These are phyloP conservation scores for Aureobasidium sp. DNA, from an alignment of 2,329 filamentous ascomycete species.

Conservation along the genomic window DNA sequence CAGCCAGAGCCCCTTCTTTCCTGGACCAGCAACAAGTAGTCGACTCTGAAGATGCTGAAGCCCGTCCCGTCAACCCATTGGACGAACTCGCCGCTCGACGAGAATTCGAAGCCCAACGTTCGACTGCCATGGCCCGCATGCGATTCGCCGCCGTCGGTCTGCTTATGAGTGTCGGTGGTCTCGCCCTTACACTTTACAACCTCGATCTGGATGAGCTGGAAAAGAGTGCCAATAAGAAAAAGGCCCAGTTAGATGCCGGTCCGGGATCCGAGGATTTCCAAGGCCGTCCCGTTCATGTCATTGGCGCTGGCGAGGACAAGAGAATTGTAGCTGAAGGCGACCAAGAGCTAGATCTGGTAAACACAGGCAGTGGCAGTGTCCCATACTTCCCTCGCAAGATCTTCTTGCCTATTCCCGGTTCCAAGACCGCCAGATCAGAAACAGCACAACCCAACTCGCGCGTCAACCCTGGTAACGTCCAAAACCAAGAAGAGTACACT, in stretches of 20 bases:
- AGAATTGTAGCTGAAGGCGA: constrained; percentile 37
- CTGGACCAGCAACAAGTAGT: constrained; percentile 2
- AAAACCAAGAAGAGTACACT: constrained; percentile 62
- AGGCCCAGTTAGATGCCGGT: constrained; percentile 25
- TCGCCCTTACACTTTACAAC: constrained; percentile 24
- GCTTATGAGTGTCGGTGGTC: constrained; percentile 22
- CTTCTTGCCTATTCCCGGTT: constrained; percentile 44
- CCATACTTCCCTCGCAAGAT: constrained; percentile 70
- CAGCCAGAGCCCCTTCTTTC: constrained; percentile 11
- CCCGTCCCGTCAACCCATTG: constrained; percentile 14
- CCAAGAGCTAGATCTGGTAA: constrained; percentile 63
- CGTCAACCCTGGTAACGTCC: constrained; percentile 23
- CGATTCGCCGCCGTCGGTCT: constrained; percentile 29
- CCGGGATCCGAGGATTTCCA: constrained; percentile 34
- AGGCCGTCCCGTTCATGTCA: constrained; percentile 48
- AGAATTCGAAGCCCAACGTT: constrained; percentile 21
- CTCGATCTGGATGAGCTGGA: constrained; percentile 26
- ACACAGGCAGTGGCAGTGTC: constrained; percentile 73
- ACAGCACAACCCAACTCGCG: constrained; percentile 21
- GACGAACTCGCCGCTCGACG: constrained; percentile 19
- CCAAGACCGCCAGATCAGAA: constrained; percentile 8
- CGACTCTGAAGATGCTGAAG: background rate
- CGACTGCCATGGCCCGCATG: constrained; percentile 25
- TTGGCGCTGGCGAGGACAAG: constrained; percentile 50
- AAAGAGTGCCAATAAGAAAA: constrained; percentile 18